Conservation (phyloP, 805 yeast genomes). For the Schizosaccharomyces osmophilus region DNA sequence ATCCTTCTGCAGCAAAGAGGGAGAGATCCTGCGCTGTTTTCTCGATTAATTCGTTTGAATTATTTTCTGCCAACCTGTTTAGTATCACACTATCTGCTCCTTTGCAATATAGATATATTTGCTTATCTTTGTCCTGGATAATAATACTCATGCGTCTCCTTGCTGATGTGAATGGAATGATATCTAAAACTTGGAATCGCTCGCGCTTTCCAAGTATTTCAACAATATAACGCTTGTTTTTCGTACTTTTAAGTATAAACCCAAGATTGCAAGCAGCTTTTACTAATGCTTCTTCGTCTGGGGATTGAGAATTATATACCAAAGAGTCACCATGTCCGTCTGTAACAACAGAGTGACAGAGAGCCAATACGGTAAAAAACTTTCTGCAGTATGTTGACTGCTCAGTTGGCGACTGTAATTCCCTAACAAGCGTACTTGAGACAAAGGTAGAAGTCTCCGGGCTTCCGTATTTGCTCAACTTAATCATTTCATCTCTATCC, state of each 20-base stretch:
- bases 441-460: conserved; percentile 34
- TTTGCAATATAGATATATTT: conserved; percentile 27
- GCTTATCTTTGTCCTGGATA: conserved; percentile 17
- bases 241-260: conserved; percentile 30
- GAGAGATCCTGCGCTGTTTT: conserved; percentile 40
- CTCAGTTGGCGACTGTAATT: conserved; percentile 24
- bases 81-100: conserved; percentile 61
- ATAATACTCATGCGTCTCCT: conserved; percentile 63
- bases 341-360: conserved; percentile 55
- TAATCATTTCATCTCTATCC: conserved; percentile 24
- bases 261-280: conserved; percentile 53
- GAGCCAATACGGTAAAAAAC: conserved; percentile 40
- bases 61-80: conserved; percentile 18
- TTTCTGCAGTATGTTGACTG: conserved; percentile 22
- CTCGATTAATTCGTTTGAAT: conserved; percentile 20
- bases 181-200: conserved; percentile 27
- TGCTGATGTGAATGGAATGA: conserved; percentile 41
- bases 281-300: conserved; percentile 62
- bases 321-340: conserved; percentile 23
- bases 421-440: conserved; percentile 33
- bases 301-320: conserved; percentile 53
- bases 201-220: conserved; percentile 22
- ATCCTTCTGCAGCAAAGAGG: conserved; percentile 51
- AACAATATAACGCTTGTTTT: conserved; percentile 23
- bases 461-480: conserved; percentile 17